phyloP scores from a whole-genome alignment of 768 basidiomycete genomes.

The Mycena capillaripes region DNA sequence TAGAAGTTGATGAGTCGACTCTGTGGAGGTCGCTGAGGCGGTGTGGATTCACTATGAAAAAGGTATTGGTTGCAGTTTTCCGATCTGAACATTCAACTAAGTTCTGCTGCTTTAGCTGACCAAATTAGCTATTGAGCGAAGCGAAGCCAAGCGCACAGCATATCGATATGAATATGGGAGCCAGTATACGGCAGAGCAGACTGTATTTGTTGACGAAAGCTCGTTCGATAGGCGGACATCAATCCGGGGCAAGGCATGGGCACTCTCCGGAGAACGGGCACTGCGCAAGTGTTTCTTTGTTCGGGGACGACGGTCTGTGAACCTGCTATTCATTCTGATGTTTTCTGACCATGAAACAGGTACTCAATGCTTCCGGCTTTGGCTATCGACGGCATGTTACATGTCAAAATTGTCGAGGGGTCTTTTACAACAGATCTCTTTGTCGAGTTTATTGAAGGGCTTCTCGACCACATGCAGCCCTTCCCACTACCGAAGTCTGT shows the following conservation, averaged over 20 bases:
- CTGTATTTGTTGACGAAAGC: constrained; percentile 53
- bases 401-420: constrained; percentile 44
- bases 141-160: neutral
- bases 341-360: constrained; percentile 14
- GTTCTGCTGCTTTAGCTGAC: neutral
- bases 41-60: constrained; percentile 38
- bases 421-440: constrained; percentile 48
- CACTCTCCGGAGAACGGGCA: constrained; percentile 39
- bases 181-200: constrained; percentile 38
- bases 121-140: no score
- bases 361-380: constrained; percentile 55
- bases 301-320: constrained; percentile 40
- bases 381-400: constrained; percentile 50
- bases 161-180: neutral
- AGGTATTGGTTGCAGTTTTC: constrained; percentile 25
- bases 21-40: constrained; percentile 33
- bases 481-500: constrained; percentile 52
- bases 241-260: constrained; percentile 43
- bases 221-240: constrained; percentile 45
- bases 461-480: constrained; percentile 54
- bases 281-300: constrained; percentile 44
- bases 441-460: constrained; percentile 45
- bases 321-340: neutral
- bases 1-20: constrained; percentile 30
- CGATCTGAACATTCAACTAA: neutral